A percentile compares a stretch with the other conserved stretches of the same genome.
These are phyloP conservation scores for Collybia nuda DNA, from an alignment of 768 basidiomycete genomes.

Conservation along the genomic window DNA sequence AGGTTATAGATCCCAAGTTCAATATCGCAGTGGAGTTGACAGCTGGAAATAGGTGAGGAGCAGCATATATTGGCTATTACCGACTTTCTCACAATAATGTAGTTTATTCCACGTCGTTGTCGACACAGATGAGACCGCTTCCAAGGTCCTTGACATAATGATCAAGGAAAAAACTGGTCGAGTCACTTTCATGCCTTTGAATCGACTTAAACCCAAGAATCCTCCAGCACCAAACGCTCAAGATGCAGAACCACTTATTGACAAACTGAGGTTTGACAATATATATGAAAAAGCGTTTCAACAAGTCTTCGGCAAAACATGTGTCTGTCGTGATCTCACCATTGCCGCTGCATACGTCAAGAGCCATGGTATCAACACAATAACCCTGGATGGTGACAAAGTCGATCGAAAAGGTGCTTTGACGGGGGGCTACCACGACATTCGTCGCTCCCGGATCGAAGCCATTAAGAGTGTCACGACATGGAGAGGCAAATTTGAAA, in stretches of 20 bases:
- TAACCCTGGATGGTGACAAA: constrained; percentile 96
- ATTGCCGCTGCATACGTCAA: constrained; percentile 94
- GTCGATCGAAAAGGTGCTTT: constrained; percentile 95
- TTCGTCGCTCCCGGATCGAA: constrained; percentile 87
- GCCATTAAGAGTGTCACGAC: constrained; percentile 73
- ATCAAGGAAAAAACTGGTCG: constrained; percentile 90
- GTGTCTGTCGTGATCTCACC: constrained; percentile 90
- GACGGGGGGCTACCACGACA: constrained; percentile 95
- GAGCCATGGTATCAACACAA: constrained; percentile 92
- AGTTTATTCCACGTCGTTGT: constrained; percentile 96
- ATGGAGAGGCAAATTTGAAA: constrained; percentile 73
- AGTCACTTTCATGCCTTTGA: constrained; percentile 98
- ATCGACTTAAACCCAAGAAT: constrained; percentile 83
- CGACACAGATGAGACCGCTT: constrained; percentile 93
- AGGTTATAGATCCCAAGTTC: constrained; percentile 84
- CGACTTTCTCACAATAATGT: constrained; percentile 23
- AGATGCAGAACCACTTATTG: constrained; percentile 79
- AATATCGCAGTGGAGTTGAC: constrained; percentile 93
- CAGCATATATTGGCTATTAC: constrained; percentile 8
- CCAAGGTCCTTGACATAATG: constrained; percentile 91
- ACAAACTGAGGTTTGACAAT: constrained; percentile 77
- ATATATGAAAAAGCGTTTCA: constrained; percentile 82
- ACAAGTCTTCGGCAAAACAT: constrained; percentile 97
- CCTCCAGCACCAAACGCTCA: constrained; percentile 65
- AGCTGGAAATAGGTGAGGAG: constrained; percentile 83